A percentile compares a stretch with the other conserved stretches of the same genome.
phyloP scores from a whole-genome alignment of 805 yeast genomes.

The Teunomyces cretensis region DNA sequence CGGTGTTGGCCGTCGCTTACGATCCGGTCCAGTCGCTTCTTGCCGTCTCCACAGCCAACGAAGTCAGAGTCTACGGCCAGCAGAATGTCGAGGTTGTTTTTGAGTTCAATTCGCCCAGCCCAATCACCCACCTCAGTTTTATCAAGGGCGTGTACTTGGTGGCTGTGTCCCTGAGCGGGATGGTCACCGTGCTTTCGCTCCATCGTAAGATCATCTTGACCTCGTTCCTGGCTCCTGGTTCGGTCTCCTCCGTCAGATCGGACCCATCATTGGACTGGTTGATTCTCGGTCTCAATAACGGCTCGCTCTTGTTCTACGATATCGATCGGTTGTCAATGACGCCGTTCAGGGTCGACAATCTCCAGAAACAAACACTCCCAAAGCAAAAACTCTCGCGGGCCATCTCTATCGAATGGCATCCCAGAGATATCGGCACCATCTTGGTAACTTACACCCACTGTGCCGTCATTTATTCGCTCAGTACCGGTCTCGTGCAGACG shows the following conservation, averaged over 20 bases:
- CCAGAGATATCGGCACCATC: slow-evolving; percentile 81
- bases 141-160: slow-evolving; percentile 81
- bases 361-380: slow-evolving; percentile 62
- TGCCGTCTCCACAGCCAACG: slow-evolving; percentile 78
- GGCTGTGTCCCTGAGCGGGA: slow-evolving; percentile 60
- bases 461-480: slow-evolving; percentile 68
- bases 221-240: slow-evolving; percentile 60
- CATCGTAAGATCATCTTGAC: slow-evolving; percentile 60
- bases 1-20: slow-evolving; percentile 64
- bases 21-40: slow-evolving; percentile 88
- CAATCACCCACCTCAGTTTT: slow-evolving; percentile 59
- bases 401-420: slow-evolving; percentile 71
- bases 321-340: slow-evolving; percentile 74
- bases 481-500: slow-evolving; percentile 56
- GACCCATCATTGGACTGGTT: slow-evolving; percentile 93
- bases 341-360: slow-evolving; percentile 64
- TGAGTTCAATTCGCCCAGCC: slow-evolving; percentile 48
- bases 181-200: slow-evolving; percentile 68
- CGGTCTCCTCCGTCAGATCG: slow-evolving; percentile 64
- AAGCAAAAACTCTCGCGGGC: slow-evolving; percentile 64
- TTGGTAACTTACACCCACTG: slow-evolving; percentile 70
- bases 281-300: slow-evolving; percentile 75
- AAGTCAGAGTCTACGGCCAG: slow-evolving; percentile 80
- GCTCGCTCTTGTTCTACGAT: slow-evolving; percentile 70
- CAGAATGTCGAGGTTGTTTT: slow-evolving; percentile 72